Evolutionary conservation across 345 rosid species (phyloP), one percentile per base, ranked within the genome.

Genomic region (Nasturtium officinale): DNA sequence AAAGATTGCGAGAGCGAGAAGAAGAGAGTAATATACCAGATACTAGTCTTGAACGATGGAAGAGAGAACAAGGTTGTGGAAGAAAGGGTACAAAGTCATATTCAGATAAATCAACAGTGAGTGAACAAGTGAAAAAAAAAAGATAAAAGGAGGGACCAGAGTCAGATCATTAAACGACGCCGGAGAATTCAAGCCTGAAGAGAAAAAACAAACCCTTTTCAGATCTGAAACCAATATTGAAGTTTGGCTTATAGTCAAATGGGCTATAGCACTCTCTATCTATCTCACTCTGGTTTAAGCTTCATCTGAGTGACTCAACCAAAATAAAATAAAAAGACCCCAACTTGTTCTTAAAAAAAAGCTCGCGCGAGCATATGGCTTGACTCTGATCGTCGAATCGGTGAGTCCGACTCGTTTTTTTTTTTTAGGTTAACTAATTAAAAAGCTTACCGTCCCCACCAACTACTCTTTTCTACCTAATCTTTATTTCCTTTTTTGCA

Each of bases 21-120:
- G 17, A 37, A 47, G 73, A 60, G 48, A 61, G 35, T 0, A 63
- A 11, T 56, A 82, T 84, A 90, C 95, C 94, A 87, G 79, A 64
- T 52, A 79, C 65, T 70, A 82, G 3, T 79, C 85, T 21, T 78
- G 81, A 67, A 85, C 28, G 69, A 85, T 70, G 53, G 82, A 78
- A 62, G 83, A 65, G 79, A 85, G 82, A 54, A 89, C 74, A 61
- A 80, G 82, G 80, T 78, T 89, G 84, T 82, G 83, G 68, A 88
- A 88, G 80, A 60, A 82, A 77, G 85, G 83, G 72, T 45, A 9
- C 1, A 74, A 83, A 18, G 86, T 83, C 92, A 87, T 55, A 63
- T 56, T 74, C 70, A 72, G 68, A 67, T 11, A 74, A 17, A 67
- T 38, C 71, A 50, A 66, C 56, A 73, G 71, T 64, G 15, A 64